Conservation (phyloP, 345 rosid genomes). For the Melaleuca quinquenervia region DNA sequence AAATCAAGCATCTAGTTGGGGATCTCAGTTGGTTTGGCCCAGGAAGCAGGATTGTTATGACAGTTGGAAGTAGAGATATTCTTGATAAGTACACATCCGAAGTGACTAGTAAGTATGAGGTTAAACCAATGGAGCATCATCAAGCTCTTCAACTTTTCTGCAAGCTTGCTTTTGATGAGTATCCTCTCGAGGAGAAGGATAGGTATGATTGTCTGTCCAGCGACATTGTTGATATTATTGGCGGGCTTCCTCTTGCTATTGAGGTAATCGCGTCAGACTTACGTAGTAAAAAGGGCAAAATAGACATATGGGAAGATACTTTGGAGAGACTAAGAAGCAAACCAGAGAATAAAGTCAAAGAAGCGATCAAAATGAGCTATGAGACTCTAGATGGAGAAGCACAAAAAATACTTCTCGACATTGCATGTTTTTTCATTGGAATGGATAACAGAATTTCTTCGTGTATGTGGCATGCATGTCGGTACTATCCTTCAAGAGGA, state of each 20-base stretch:
- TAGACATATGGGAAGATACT: neutral
- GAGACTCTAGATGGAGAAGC: neutral
- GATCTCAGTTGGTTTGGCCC: too few species aligned
- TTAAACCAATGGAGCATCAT: too few species aligned
- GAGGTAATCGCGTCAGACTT: neutral
- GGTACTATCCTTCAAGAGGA: neutral
- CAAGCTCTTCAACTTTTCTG: neutral
- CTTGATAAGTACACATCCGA: too few species aligned
- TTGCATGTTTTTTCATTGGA: neutral
- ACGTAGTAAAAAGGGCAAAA: neutral
- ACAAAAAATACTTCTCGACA: neutral
- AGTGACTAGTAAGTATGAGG: too few species aligned
- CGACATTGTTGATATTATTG: neutral
- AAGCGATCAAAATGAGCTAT: neutral
- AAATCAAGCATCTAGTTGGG: too few species aligned
- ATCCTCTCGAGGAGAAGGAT: neutral
- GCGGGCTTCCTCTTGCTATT: neutral
- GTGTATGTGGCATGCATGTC: neutral
- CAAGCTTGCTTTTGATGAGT: neutral
- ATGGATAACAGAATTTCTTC: neutral
- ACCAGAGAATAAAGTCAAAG: neutral
- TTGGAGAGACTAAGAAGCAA: neutral
- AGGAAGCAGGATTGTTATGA: too few species aligned
- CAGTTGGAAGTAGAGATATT: too few species aligned
- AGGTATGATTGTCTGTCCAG: neutral